Conservation (phyloP, 192 early-diverging fungal genomes). For the Chytriomyces confervae region DNA sequence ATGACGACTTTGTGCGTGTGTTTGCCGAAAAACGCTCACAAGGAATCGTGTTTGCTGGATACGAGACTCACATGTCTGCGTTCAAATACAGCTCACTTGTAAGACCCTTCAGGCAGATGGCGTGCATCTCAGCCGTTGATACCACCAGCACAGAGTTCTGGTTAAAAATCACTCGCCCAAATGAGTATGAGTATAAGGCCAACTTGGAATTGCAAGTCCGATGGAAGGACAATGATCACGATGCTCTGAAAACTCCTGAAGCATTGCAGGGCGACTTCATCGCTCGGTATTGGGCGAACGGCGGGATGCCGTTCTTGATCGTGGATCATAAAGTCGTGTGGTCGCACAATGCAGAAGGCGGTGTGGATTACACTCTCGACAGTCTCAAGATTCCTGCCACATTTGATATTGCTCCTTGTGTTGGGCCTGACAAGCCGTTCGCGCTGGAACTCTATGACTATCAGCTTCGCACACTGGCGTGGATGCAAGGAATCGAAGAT, state of each 20-base stretch:
- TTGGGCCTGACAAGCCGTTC: conserved; percentile 5
- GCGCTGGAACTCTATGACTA: conserved; percentile 8
- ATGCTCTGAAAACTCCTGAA: neutral
- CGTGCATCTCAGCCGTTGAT: too few species aligned
- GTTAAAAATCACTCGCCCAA: too few species aligned
- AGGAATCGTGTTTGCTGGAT: too few species aligned
- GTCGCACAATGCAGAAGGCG: neutral
- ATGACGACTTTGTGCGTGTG: too few species aligned
- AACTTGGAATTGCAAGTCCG: conserved; percentile 6
- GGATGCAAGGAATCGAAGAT: conserved; percentile 28
- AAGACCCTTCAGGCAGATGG: too few species aligned
- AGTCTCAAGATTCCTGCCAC: conserved; percentile 23
- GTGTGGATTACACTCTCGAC: neutral
- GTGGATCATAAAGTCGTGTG: neutral
- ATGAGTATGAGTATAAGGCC: too few species aligned
- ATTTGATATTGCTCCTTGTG: conserved; percentile 24
- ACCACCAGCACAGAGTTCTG: too few species aligned
- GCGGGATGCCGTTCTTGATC: neutral
- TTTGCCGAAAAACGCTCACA: too few species aligned
- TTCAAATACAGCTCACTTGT: too few species aligned
- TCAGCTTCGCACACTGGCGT: conserved; percentile 16
- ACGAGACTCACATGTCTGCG: too few species aligned
- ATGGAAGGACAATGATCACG: neutral
- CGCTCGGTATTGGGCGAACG: conserved; percentile 13
- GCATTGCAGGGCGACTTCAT: neutral